Conservation (phyloP, 768 basidiomycete species). For the Lyophyllum atratum region DNA sequence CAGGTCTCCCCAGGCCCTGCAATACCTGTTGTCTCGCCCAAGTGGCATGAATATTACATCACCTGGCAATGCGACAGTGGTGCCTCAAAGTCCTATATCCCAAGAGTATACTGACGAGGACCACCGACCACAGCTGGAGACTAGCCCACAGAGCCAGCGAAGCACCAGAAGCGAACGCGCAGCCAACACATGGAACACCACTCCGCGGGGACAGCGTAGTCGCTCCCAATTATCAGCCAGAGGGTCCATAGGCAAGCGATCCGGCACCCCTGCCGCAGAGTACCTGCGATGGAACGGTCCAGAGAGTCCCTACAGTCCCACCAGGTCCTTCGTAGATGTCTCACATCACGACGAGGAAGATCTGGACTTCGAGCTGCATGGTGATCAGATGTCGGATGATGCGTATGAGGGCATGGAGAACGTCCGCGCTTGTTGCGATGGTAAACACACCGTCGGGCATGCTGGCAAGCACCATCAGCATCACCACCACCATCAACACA, state of each 20-base stretch:
- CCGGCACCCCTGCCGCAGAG: slow-evolving; percentile 90
- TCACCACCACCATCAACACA: slow-evolving; percentile 56
- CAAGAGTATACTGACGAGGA: slow-evolving; percentile 53
- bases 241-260: slow-evolving; percentile 80
- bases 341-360: slow-evolving; percentile 55
- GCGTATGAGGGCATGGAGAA: slow-evolving; percentile 95
- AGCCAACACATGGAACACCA: slow-evolving; percentile 70
- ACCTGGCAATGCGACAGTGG: slow-evolving; percentile 36
- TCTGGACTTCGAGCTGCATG: slow-evolving; percentile 83
- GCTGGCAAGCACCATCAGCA: slow-evolving; percentile 57
- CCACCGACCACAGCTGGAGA: slow-evolving; percentile 43
- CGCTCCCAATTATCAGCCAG: slow-evolving; percentile 76
- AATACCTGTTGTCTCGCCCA: slow-evolving; percentile 86
- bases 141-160: slow-evolving; percentile 76
- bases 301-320: slow-evolving; percentile 78
- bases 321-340: slow-evolving; percentile 66
- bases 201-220: slow-evolving; percentile 76
- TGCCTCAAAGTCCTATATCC: slow-evolving; percentile 53
- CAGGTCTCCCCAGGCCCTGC: slow-evolving; percentile 69
- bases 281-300: slow-evolving; percentile 81
- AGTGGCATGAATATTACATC: slow-evolving; percentile 37
- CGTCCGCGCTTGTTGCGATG: slow-evolving; percentile 90
- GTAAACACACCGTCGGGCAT: slow-evolving; percentile 81
- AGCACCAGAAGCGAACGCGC: slow-evolving; percentile 61
- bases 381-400: slow-evolving; percentile 68